Conservation (phyloP, 164 flowering plant genomes). For the Chloranthus sessilifolius region DNA sequence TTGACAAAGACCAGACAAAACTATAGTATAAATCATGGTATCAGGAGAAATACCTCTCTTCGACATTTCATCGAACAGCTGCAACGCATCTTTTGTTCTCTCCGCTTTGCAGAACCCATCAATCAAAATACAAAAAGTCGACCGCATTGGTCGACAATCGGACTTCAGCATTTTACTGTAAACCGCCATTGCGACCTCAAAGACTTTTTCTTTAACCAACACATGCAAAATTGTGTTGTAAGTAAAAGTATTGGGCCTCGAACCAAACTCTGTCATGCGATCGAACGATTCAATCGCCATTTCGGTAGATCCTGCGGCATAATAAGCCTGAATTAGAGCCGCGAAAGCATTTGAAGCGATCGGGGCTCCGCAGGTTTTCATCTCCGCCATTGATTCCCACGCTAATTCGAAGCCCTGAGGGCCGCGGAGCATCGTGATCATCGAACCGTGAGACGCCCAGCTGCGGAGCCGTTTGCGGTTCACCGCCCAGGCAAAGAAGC, state of each 20-base stretch:
- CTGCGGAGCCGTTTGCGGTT: slow-evolving; percentile 23
- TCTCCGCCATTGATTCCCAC: slow-evolving; percentile 54
- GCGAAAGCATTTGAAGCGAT: slow-evolving; percentile 38
- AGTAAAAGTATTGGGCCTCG: slow-evolving; percentile 52
- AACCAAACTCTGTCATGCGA: slow-evolving; percentile 54
- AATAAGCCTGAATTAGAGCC: slow-evolving; percentile 48
- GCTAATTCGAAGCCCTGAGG: slow-evolving; percentile 42
- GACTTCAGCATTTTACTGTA: slow-evolving; percentile 69
- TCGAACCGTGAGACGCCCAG: slow-evolving; percentile 27
- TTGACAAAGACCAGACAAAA: slow-evolving; percentile 58
- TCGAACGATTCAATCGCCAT: slow-evolving; percentile 74
- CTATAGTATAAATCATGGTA: slow-evolving; percentile 36
- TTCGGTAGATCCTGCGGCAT: slow-evolving; percentile 34
- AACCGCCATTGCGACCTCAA: slow-evolving; percentile 60
- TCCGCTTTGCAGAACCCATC: slow-evolving; percentile 64
- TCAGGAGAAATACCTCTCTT: slow-evolving; percentile 46
- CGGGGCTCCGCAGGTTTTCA: slow-evolving; percentile 19
- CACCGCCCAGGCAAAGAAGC: slow-evolving; percentile 73
- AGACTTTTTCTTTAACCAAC: slow-evolving; percentile 33
- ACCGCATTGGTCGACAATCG: slow-evolving; percentile 33
- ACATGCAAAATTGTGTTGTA: slow-evolving; percentile 50
- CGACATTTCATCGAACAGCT: slow-evolving; percentile 68
- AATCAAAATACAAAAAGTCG: slow-evolving; percentile 60
- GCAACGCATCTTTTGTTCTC: slow-evolving; percentile 38
- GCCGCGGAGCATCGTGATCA: slow-evolving; percentile 36